Conservation (phyloP, 352 stramenopile species). For the Globisporangium uncinulatum region DNA sequence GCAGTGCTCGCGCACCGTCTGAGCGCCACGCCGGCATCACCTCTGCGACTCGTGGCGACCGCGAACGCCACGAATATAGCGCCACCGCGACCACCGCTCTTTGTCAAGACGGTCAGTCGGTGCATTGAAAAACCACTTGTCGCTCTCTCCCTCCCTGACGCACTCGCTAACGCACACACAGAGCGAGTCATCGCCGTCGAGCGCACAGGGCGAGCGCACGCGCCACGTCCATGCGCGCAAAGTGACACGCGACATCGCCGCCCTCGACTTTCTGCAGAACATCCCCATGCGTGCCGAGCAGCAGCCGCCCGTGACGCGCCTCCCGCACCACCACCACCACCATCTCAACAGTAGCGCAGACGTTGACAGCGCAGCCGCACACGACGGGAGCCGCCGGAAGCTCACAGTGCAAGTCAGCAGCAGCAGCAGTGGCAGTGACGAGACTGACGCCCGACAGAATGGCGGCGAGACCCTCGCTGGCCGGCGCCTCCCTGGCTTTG, state of each 20-base stretch:
- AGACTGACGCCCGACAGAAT: not conserved
- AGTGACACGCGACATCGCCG: slow-evolving; percentile 81
- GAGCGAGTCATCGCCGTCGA: slow-evolving; percentile 42
- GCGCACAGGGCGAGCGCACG: slow-evolving; percentile 43
- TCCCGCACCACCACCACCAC: not conserved
- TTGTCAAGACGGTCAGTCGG: slow-evolving; percentile 30
- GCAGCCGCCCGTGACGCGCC: not conserved
- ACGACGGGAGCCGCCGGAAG: slow-evolving; percentile 3
- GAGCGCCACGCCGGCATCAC: slow-evolving; percentile 2
- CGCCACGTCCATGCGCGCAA: slow-evolving; percentile 44
- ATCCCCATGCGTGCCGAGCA: slow-evolving; percentile 80
- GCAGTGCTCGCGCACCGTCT: not conserved
- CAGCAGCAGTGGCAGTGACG: not conserved
- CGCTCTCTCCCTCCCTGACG: not conserved
- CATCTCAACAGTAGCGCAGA: not conserved
- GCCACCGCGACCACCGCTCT: slow-evolving; percentile 16
- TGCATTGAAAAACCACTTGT: not conserved
- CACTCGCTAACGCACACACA: not conserved
- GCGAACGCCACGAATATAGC: not conserved
- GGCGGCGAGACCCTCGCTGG: slow-evolving; percentile 45
- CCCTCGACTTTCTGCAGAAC: slow-evolving; percentile 84
- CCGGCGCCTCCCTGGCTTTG: slow-evolving; percentile 58
- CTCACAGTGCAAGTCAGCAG: not conserved
- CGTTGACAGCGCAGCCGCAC: not conserved
- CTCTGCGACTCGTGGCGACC: slow-evolving; percentile 5